Evolutionary conservation across 805 yeast genomes (phyloP).

Genomic region (Kazachstania bromeliacearum): DNA sequence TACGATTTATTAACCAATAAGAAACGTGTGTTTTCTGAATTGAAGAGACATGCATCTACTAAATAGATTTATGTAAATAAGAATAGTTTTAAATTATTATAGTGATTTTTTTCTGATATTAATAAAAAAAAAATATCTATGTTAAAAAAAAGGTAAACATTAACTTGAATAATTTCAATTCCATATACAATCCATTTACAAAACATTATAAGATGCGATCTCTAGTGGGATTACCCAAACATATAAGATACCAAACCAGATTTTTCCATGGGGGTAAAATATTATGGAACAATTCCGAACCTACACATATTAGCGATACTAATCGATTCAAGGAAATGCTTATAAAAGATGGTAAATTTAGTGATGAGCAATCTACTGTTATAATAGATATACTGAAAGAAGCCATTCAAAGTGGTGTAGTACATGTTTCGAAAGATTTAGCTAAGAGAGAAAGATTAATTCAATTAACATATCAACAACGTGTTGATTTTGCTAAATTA

Average conservation of each 20-base stretch:
- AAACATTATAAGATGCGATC: no score
- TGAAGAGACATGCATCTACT: slow-evolving; percentile 31
- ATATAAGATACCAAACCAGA: no score
- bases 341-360: slow-evolving; percentile 56
- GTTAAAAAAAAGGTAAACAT: no score
- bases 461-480: slow-evolving; percentile 85
- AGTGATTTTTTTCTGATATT: no score
- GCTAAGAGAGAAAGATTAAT: slow-evolving; percentile 81
- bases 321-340: slow-evolving; percentile 60
- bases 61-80: not conserved
- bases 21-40: slow-evolving; percentile 54
- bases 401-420: slow-evolving; percentile 74
- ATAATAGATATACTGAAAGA: slow-evolving; percentile 64
- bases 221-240: no score
- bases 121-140: no score
- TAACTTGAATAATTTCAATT: no score
- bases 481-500: slow-evolving; percentile 91
- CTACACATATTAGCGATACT: slow-evolving; percentile 54
- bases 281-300: slow-evolving; percentile 12
- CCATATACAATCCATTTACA: no score
- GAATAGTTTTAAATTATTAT: no score
- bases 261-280: not conserved
- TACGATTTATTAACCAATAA: slow-evolving; percentile 53
- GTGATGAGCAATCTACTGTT: slow-evolving; percentile 65
- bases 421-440: slow-evolving; percentile 61